Percentiles rank a stretch among this genome's conserved stretches.
These are phyloP conservation scores for Stephania yunnanensis DNA, from an alignment of 164 flowering plant genomes.

Conservation along the genomic window DNA sequence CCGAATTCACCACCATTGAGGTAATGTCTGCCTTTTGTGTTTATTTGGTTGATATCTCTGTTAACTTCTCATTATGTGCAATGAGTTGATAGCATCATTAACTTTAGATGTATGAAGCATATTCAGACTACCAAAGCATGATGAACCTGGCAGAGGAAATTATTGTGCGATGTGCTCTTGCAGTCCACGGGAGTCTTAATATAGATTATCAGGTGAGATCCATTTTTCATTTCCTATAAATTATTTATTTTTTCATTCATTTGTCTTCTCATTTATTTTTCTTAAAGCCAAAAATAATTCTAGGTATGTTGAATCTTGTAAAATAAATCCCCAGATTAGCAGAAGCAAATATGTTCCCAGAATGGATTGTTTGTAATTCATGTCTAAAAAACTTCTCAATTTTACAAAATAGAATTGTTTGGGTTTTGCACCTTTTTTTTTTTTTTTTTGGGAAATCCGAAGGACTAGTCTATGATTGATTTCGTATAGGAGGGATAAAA, in stretches of 20 bases:
- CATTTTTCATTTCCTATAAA: not conserved
- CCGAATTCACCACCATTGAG: constrained; percentile 97
- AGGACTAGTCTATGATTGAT: not conserved
- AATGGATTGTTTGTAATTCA: not conserved
- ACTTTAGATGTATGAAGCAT: constrained; percentile 94
- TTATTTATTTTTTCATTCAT: not conserved
- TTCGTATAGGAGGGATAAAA: not conserved
- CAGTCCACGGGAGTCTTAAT: constrained; percentile 75
- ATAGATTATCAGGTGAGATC: constrained; percentile 78
- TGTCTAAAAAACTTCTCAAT: not conserved
- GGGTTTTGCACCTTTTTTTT: not conserved
- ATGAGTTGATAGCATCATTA: constrained; percentile 1
- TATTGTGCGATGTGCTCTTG: constrained; percentile 76
- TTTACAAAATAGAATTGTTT: not conserved
- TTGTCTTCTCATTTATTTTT: not conserved
- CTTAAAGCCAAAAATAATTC: not conserved
- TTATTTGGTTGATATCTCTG: not conserved
- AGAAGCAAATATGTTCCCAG: not conserved
- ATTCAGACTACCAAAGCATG: constrained; percentile 94
- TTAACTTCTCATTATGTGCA: constrained; percentile 10
- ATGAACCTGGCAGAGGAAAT: constrained; percentile 93
- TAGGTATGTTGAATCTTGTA: not conserved
- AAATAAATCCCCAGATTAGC: not conserved
- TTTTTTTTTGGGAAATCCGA: not conserved
- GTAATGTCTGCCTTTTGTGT: constrained; percentile 29